Conservation (phyloP, 495 filamentous ascomycete genomes). For the Xylaria nigripes region DNA sequence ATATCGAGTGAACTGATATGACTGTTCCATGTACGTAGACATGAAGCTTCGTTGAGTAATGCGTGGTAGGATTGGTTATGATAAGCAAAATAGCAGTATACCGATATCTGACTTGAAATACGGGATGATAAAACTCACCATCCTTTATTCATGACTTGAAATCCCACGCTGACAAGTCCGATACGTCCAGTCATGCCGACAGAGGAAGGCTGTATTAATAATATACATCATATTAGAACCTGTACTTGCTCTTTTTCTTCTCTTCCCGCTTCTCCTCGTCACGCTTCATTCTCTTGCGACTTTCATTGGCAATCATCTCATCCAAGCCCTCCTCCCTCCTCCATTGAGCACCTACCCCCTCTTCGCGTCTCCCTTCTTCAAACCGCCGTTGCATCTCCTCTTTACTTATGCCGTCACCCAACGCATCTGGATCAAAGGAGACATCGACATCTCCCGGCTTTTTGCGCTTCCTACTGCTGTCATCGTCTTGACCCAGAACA, state of each 20-base stretch:
- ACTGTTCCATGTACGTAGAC: no score
- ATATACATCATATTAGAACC: slow-evolving; percentile 16
- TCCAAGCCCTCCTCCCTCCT: slow-evolving; percentile 87
- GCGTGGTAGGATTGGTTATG: no score
- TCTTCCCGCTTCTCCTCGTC: slow-evolving; percentile 66
- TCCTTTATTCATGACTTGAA: background rate
- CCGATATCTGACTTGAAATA: background rate
- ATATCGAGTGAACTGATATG: background rate
- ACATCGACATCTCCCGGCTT: slow-evolving; percentile 94
- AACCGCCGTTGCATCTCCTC: slow-evolving; percentile 53
- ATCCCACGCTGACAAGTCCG: background rate
- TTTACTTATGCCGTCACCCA: slow-evolving; percentile 67
- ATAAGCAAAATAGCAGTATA: background rate
- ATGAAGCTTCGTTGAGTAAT: no score
- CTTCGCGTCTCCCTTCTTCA: slow-evolving; percentile 65
- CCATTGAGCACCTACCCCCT: slow-evolving; percentile 59
- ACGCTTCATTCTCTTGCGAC: slow-evolving; percentile 74
- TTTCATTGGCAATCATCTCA: slow-evolving; percentile 94
- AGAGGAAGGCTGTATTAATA: background rate
- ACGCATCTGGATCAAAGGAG: slow-evolving; percentile 71
- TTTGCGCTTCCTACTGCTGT: slow-evolving; percentile 71
- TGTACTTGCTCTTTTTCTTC: slow-evolving; percentile 31
- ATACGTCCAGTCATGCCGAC: background rate
- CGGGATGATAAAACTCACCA: background rate
- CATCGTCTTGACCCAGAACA: slow-evolving; percentile 74